These are phyloP conservation scores for Candida ovalis DNA, from an alignment of 805 yeast genomes.

Conservation along the genomic window DNA sequence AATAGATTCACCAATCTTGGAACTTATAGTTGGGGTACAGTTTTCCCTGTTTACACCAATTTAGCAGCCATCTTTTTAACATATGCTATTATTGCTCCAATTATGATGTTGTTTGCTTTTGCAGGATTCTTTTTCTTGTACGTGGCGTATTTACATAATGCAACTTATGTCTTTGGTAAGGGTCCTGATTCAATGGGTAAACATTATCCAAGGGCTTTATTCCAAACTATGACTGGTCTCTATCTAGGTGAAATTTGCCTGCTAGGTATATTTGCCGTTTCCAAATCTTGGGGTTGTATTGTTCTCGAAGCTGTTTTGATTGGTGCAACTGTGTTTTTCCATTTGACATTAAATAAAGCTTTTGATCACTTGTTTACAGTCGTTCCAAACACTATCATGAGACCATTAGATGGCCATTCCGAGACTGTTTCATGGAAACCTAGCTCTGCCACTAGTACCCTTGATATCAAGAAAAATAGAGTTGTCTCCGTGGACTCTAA, in stretches of 20 bases:
- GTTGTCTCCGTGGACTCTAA: slow-evolving; percentile 4
- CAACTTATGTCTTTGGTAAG: slow-evolving; percentile 65
- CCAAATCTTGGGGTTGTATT: slow-evolving; percentile 94
- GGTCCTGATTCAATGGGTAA: slow-evolving; percentile 74
- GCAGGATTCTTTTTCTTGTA: slow-evolving; percentile 69
- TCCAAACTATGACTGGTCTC: slow-evolving; percentile 84
- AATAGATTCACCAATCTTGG: slow-evolving; percentile 52
- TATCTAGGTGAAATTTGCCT: slow-evolving; percentile 85
- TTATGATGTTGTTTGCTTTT: slow-evolving; percentile 71
- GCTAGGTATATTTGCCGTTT: slow-evolving; percentile 81
- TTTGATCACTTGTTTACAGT: slow-evolving; percentile 57
- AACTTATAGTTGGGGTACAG: slow-evolving; percentile 65
- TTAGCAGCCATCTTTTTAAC: slow-evolving; percentile 66
- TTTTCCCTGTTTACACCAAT: slow-evolving; percentile 71
- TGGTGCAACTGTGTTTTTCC: slow-evolving; percentile 64
- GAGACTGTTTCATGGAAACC: slow-evolving; percentile 54
- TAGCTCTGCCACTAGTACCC: not conserved
- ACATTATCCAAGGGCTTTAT: slow-evolving; percentile 83
- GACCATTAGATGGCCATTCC: slow-evolving; percentile 66
- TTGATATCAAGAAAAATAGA: not conserved
- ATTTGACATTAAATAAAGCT: slow-evolving; percentile 58
- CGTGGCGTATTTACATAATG: slow-evolving; percentile 74
- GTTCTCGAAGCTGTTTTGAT: slow-evolving; percentile 67
- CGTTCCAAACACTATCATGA: slow-evolving; percentile 72
- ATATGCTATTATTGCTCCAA: slow-evolving; percentile 74